Evolutionary conservation across 805 yeast genomes (phyloP).

Genomic region (Tanozyma kutaoensis): DNA sequence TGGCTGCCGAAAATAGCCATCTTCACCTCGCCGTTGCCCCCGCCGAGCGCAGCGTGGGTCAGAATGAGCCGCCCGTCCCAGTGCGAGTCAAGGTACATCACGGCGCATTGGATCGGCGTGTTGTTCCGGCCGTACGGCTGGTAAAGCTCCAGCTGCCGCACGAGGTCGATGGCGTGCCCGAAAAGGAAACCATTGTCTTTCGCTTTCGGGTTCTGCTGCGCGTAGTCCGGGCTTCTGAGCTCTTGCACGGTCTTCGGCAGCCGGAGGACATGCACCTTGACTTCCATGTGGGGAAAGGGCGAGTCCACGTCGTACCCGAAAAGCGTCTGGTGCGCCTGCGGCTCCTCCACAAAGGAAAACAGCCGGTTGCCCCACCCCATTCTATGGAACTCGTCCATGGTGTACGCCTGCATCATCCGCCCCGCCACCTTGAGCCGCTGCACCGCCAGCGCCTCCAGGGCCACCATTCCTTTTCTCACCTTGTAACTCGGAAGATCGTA

Average conservation of each 20-base stretch:
- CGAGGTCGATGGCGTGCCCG: constrained; percentile 66
- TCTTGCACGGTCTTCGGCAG: constrained; percentile 57
- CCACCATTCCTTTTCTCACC: constrained; percentile 38
- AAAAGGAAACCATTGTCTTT: constrained; percentile 64
- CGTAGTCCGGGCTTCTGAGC: constrained; percentile 63
- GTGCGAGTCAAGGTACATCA: constrained; percentile 70
- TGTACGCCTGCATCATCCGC: constrained; percentile 81
- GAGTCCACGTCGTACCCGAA: constrained; percentile 31
- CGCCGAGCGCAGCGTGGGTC: constrained; percentile 93
- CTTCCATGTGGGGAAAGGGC: constrained; percentile 37
- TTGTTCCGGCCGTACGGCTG: constrained; percentile 25
- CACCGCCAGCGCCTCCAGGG: constrained; percentile 57
- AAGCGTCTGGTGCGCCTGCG: constrained; percentile 12
- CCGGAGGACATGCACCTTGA: constrained; percentile 68
- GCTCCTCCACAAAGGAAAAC: constrained; percentile 58
- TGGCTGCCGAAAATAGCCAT: constrained; percentile 93
- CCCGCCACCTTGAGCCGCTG: constrained; percentile 70
- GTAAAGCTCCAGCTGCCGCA: constrained; percentile 22
- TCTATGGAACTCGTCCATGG: constrained; percentile 77
- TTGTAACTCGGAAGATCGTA: constrained; percentile 59
- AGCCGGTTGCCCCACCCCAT: constrained; percentile 69
- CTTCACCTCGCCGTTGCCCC: constrained; percentile 56
- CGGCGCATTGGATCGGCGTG: constrained; percentile 68
- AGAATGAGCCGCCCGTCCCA: constrained; percentile 63
- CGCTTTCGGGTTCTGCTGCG: constrained; percentile 78